Evolutionary conservation across 2,329 filamentous ascomycete species (phyloP).

Genomic region (Elsinoe fawcettii): DNA sequence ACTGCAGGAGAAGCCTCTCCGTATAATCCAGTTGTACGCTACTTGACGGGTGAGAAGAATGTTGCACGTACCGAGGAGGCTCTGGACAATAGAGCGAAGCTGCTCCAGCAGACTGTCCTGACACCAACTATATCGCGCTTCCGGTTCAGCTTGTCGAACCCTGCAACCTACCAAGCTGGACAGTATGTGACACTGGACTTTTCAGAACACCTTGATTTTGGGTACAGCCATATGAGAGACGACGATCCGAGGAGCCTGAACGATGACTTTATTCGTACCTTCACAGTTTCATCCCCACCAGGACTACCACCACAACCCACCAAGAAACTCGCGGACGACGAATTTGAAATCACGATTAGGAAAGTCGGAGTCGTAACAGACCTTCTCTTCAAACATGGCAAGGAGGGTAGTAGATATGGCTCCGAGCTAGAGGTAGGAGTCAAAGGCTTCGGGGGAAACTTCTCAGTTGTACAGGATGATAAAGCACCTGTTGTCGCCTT

Average conservation of each 20-base stretch:
- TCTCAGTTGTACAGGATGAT: conserved; percentile 32
- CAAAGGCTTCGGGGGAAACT: conserved; percentile 65
- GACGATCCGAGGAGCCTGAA: conserved; percentile 73
- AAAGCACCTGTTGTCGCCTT: conserved; percentile 46
- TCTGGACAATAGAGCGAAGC: conserved; percentile 40
- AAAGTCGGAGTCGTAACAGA: conserved; percentile 61
- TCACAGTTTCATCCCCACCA: conserved; percentile 64
- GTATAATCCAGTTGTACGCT: conserved; percentile 69
- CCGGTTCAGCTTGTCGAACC: conserved; percentile 43
- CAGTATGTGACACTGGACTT: conserved; percentile 76
- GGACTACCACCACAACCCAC: conserved; percentile 24
- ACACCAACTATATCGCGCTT: conserved; percentile 63
- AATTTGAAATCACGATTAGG: conserved; percentile 66
- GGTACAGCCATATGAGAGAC: conserved; percentile 78
- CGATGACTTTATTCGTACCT: conserved; percentile 76
- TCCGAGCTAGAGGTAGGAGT: conserved; percentile 56
- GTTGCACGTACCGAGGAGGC: conserved; percentile 19
- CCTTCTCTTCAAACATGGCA: conserved; percentile 47
- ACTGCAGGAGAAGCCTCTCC: conserved; percentile 54
- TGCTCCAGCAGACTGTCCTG: conserved; percentile 53
- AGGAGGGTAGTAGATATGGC: conserved; percentile 33
- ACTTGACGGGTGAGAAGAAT: conserved; percentile 52
- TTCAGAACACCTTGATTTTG: conserved; percentile 56
- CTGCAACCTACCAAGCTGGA: conserved; percentile 53
- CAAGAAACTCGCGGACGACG: conserved; percentile 27